These are phyloP conservation scores for Aspergillus ellipticus DNA, from an alignment of 495 filamentous ascomycete genomes.

Conservation along the genomic window DNA sequence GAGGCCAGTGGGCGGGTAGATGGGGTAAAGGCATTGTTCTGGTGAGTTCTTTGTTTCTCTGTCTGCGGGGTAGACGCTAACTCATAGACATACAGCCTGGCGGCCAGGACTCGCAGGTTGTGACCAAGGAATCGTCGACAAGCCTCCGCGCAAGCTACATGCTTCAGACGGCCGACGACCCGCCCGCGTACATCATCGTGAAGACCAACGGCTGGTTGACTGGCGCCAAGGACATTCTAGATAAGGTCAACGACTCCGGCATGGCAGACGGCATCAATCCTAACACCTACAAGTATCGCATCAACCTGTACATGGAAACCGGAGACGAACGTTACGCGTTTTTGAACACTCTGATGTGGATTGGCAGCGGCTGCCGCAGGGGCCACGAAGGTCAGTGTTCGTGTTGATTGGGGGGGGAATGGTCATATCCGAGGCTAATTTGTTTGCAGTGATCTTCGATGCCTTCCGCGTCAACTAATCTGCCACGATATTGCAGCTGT, in stretches of 20 bases:
- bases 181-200: slow-evolving; percentile 57
- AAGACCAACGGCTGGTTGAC: slow-evolving; percentile 56
- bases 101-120: slow-evolving; percentile 57
- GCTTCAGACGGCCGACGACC: slow-evolving; percentile 56
- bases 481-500: slow-evolving; percentile 21
- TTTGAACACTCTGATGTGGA: slow-evolving; percentile 60
- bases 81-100: slow-evolving; percentile 46
- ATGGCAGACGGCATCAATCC: slow-evolving; percentile 52
- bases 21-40: slow-evolving; percentile 58
- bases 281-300: slow-evolving; percentile 53
- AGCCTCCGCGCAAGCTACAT: slow-evolving; percentile 52
- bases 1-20: slow-evolving; percentile 57
- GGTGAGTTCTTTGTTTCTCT: slow-evolving; percentile 35
- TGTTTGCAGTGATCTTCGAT: slow-evolving; percentile 43
- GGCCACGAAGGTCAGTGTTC: slow-evolving; percentile 55
- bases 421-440: background rate
- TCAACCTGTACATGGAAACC: slow-evolving; percentile 58
- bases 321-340: slow-evolving; percentile 59
- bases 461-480: slow-evolving; percentile 45
- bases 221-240: slow-evolving; percentile 54
- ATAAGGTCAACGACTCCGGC: slow-evolving; percentile 51
- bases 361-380: slow-evolving; percentile 55
- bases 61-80: background rate
- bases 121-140: slow-evolving; percentile 52
- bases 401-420: too few relatives aligned